phyloP scores from a whole-genome alignment of 2,329 filamentous ascomycete species.

The Paraconiothyrium sp. region DNA sequence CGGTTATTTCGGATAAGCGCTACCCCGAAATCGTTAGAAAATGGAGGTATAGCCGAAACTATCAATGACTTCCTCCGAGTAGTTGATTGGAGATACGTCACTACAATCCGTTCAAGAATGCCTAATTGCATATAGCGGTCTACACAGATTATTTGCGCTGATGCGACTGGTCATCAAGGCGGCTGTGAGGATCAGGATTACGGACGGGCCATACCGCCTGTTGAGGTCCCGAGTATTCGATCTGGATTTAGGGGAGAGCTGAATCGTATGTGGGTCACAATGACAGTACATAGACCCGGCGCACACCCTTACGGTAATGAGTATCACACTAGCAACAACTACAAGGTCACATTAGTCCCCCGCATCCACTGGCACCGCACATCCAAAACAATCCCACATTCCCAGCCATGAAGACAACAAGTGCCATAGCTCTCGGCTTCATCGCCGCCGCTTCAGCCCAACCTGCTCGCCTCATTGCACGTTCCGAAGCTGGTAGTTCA shows the following conservation, averaged over 20 bases:
- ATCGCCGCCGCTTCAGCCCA: conserved; percentile 5
- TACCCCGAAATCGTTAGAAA: background rate
- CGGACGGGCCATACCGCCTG: background rate
- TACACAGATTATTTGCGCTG: background rate
- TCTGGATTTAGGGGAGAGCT: background rate
- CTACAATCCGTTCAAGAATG: background rate
- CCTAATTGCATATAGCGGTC: background rate
- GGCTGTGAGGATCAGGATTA: background rate
- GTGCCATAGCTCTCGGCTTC: conserved; percentile 2
- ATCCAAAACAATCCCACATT: background rate
- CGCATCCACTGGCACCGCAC: background rate
- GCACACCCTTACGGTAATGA: conserved; percentile 10
- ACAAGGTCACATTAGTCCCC: background rate
- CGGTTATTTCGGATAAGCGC: background rate
- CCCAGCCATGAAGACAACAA: conserved; percentile 3
- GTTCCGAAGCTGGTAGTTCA: background rate
- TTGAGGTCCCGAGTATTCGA: too few species aligned
- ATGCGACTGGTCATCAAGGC: background rate
- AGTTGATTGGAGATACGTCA: conserved; percentile 2
- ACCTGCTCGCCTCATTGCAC: background rate
- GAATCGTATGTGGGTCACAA: background rate
- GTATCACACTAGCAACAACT: background rate
- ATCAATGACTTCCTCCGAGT: background rate
- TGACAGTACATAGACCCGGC: conserved; percentile 1
- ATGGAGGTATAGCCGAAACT: background rate